Conservation (phyloP, 2,329 filamentous ascomycete genomes). For the Pseudocercospora eumusae region DNA sequence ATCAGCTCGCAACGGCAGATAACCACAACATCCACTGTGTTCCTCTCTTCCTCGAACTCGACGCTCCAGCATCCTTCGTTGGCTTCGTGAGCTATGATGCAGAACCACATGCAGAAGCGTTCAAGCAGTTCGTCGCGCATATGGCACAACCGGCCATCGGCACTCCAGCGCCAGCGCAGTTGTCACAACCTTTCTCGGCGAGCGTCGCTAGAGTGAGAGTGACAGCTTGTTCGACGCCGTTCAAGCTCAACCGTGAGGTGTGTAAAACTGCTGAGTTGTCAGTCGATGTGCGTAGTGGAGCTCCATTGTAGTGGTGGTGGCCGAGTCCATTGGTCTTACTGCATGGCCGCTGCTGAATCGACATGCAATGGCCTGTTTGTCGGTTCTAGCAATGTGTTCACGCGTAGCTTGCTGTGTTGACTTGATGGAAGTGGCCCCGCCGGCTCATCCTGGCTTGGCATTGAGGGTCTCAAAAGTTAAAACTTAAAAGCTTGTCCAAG, state of each 20-base stretch:
- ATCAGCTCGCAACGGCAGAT: not conserved
- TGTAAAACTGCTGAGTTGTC: not conserved
- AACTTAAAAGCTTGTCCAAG: not conserved
- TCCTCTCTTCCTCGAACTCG: not conserved
- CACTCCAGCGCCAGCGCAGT: not conserved
- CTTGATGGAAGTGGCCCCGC: not conserved
- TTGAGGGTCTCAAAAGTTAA: not conserved
- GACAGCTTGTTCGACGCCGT: not conserved
- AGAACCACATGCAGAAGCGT: not conserved
- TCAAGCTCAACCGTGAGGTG: not conserved
- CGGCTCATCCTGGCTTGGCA: constrained; percentile 2
- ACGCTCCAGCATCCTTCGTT: not conserved
- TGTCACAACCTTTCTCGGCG: not conserved
- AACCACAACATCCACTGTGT: not conserved
- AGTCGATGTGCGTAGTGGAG: too few relatives aligned
- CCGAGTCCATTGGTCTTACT: too few relatives aligned
- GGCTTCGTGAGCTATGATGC: not conserved
- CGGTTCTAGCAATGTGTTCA: not conserved
- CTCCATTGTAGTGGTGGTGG: not conserved
- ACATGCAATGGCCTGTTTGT: not conserved
- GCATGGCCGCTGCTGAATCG: too few relatives aligned
- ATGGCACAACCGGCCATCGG: not conserved
- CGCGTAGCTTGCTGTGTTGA: not conserved
- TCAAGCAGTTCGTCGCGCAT: constrained; percentile 1
- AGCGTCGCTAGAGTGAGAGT: not conserved